phyloP scores from a whole-genome alignment of 495 filamentous ascomycete genomes.

The Tuber calosporum region DNA sequence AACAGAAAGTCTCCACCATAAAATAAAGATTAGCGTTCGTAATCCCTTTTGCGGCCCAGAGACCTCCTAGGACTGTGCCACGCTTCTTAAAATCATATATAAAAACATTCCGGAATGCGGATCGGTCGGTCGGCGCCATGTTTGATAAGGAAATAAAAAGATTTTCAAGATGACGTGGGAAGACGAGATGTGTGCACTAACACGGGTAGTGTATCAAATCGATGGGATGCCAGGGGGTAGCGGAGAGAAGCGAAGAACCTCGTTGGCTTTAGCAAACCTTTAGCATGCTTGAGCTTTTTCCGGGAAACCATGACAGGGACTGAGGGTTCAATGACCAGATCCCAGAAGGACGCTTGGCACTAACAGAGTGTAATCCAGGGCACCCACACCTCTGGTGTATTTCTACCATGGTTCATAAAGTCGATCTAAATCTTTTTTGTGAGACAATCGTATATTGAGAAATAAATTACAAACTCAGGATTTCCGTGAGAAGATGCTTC shows the following conservation, averaged over 20 bases:
- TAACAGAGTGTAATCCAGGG: constrained; percentile 12
- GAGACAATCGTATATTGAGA: constrained; percentile 7
- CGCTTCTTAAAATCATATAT: constrained; percentile 10
- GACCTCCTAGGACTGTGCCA: constrained; percentile 1
- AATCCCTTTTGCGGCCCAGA: too few relatives aligned
- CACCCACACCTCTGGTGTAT: constrained; percentile 82
- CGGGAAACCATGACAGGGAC: constrained; percentile 92
- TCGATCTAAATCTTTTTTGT: constrained; percentile 59
- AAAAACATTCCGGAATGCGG: constrained; percentile 10
- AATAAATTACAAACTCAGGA: too few relatives aligned
- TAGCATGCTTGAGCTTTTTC: constrained; percentile 67
- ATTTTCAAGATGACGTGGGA: too few relatives aligned
- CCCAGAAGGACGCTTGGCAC: constrained; percentile 69
- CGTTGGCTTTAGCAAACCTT: constrained; percentile 51
- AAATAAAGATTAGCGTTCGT: constrained; percentile 43
- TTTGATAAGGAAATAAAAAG: too few relatives aligned
- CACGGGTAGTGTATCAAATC: too few relatives aligned
- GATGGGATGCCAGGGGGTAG: too few relatives aligned
- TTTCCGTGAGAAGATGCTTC: constrained; percentile 73
- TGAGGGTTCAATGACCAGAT: constrained; percentile 89
- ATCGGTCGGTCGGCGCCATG: constrained; percentile 19
- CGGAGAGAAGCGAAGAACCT: too few relatives aligned
- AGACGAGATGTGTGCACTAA: too few relatives aligned
- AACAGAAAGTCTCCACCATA: constrained; percentile 42
- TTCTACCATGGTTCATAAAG: constrained; percentile 71